Evolutionary conservation across 208 protist genomes (phyloP).

Genomic region (Trypanosoma theileri): DNA sequence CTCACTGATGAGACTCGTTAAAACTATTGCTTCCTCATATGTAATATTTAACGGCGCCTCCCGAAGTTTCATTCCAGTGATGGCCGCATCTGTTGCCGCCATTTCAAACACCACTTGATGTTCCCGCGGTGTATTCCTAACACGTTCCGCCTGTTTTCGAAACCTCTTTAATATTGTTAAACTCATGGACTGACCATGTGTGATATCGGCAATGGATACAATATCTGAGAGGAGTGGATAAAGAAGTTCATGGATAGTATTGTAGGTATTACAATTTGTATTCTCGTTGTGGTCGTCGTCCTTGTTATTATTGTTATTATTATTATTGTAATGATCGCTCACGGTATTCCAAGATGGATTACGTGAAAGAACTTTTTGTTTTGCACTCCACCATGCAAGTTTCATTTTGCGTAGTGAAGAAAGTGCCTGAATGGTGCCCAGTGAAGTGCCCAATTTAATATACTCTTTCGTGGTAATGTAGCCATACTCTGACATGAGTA

Average conservation of each 20-base stretch:
- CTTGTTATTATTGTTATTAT: neutral
- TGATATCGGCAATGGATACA: slow-evolving; percentile 36
- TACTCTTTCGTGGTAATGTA: slow-evolving; percentile 50
- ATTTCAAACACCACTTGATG: slow-evolving; percentile 29
- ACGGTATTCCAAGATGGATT: neutral
- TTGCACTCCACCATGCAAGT: slow-evolving; percentile 17
- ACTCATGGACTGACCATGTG: slow-evolving; percentile 49
- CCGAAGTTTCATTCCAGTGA: slow-evolving; percentile 5
- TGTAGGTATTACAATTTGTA: neutral
- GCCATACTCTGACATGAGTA: slow-evolving; percentile 37
- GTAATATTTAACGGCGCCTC: slow-evolving; percentile 32
- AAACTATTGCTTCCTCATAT: slow-evolving; percentile 41
- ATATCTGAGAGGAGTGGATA: slow-evolving; percentile 35
- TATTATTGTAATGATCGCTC: too few relatives aligned
- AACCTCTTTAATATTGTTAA: slow-evolving; percentile 36
- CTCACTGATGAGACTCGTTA: slow-evolving; percentile 45
- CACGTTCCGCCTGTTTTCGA: slow-evolving; percentile 25
- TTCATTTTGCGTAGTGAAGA: slow-evolving; percentile 20
- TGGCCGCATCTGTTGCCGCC: slow-evolving; percentile 2
- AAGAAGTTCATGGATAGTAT: neutral
- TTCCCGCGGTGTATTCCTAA: slow-evolving; percentile 20
- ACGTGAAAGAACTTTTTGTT: neutral
- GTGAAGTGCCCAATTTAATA: slow-evolving; percentile 40
- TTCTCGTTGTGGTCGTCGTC: neutral
- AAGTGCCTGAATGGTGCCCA: slow-evolving; percentile 41